Evolutionary conservation across 2,329 filamentous ascomycete genomes (phyloP).

Genomic region (Chlorencoelia australis): DNA sequence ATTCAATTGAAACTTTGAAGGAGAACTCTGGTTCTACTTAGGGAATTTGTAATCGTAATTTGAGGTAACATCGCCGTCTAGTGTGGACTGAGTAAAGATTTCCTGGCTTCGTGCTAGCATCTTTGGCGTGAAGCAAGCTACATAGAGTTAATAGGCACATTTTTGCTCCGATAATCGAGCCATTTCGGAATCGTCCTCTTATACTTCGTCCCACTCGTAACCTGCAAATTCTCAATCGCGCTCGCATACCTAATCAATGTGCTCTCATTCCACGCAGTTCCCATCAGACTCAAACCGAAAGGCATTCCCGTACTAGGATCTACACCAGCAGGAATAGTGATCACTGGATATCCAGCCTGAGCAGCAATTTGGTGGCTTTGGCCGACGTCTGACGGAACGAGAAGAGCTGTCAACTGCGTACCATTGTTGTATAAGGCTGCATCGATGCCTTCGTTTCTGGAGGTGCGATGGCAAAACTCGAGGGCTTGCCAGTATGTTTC

Average conservation of each 20-base stretch:
- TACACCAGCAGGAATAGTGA: conserved; percentile 57
- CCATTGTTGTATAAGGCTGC: conserved; percentile 44
- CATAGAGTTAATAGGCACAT: conserved; percentile 34
- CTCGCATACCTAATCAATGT: conserved; percentile 49
- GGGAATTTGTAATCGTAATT: too few species aligned
- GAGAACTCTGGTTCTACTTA: too few species aligned
- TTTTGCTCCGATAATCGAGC: conserved; percentile 39
- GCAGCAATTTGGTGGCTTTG: conserved; percentile 62
- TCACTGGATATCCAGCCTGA: conserved; percentile 64
- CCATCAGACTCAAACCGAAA: conserved; percentile 48
- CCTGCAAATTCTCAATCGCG: conserved; percentile 50
- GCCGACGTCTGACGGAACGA: conserved; percentile 59
- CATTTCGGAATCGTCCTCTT: conserved; percentile 42
- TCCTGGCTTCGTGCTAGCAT: too few species aligned
- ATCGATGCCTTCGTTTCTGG: conserved; percentile 58
- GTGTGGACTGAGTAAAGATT: too few species aligned
- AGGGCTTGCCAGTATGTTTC: conserved; percentile 60
- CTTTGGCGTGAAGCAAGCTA: too few species aligned
- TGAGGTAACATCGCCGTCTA: too few species aligned
- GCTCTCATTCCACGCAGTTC: conserved; percentile 51
- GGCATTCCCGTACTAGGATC: conserved; percentile 46
- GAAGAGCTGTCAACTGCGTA: conserved; percentile 44
- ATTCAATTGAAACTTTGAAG: too few species aligned
- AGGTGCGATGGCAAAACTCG: conserved; percentile 45
- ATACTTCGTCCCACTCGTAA: conserved; percentile 30